Conservation (phyloP, 345 rosid species). For the Lepidium sativum region DNA sequence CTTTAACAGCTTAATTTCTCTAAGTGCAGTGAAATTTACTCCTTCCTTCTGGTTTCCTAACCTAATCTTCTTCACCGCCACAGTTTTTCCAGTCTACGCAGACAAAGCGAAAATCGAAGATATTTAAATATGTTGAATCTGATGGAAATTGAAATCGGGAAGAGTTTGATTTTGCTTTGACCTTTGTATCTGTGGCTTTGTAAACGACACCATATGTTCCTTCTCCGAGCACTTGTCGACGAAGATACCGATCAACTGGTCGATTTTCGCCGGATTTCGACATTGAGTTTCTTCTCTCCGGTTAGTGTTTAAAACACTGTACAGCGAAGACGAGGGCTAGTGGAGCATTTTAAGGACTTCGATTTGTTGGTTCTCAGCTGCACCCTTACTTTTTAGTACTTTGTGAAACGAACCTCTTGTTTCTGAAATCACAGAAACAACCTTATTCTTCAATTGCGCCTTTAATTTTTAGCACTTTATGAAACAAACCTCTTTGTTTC, state of each 20-base stretch:
- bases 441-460: background rate
- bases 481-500: background rate
- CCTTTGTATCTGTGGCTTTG: conserved; percentile 54
- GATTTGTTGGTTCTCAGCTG: background rate
- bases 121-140: background rate
- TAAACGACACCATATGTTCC: conserved; percentile 60
- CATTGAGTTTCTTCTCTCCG: background rate
- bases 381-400: background rate
- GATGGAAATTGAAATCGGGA: background rate
- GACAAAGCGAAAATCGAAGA: background rate
- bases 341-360: background rate
- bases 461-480: background rate
- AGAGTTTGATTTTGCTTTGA: background rate
- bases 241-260: conserved; percentile 45
- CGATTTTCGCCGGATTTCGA: conserved; percentile 29
- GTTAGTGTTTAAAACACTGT: background rate
- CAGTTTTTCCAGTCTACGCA: conserved; percentile 42
- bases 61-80: conserved; percentile 56
- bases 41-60: conserved; percentile 59
- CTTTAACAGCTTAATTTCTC: conserved; percentile 49
- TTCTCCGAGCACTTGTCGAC: conserved; percentile 50
- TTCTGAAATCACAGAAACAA: background rate
- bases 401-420: background rate
- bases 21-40: conserved; percentile 53
- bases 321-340: background rate